Conservation (phyloP, 1,284 basidiomycete genomes). For the Apiotrichum sp. region DNA sequence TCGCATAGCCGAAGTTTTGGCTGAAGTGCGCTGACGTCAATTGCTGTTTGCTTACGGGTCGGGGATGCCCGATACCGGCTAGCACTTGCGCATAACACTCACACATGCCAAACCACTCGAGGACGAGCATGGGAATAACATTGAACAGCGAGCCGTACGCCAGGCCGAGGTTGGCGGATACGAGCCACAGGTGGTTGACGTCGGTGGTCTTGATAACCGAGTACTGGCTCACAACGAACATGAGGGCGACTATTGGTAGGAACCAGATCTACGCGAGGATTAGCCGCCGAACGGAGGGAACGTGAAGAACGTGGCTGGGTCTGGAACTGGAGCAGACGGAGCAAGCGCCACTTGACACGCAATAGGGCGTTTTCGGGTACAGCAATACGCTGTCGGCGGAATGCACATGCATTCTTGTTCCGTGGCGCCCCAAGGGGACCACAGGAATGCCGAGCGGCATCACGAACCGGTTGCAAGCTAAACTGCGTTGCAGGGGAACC, state of each 20-base stretch:
- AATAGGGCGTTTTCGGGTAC: too few relatives aligned
- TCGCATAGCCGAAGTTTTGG: conserved; percentile 78
- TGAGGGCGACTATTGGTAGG: conserved; percentile 58
- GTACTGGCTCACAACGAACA: conserved; percentile 67
- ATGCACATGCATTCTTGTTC: too few relatives aligned
- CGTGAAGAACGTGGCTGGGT: too few relatives aligned
- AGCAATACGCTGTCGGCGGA: too few relatives aligned
- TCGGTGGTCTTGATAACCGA: conserved; percentile 56
- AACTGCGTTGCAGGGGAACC: too few relatives aligned
- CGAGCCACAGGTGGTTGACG: conserved; percentile 64
- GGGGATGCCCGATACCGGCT: neutral
- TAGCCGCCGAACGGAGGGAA: neutral
- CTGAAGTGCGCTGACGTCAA: conserved; percentile 42
- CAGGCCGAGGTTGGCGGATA: conserved; percentile 64
- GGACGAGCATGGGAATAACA: conserved; percentile 63
- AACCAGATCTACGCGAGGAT: conserved; percentile 51
- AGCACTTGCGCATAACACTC: conserved; percentile 30
- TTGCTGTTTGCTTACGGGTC: neutral
- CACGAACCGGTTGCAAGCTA: too few relatives aligned
- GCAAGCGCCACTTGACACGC: too few relatives aligned
- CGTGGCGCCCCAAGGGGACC: too few relatives aligned
- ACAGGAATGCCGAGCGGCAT: too few relatives aligned
- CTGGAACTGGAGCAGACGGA: too few relatives aligned
- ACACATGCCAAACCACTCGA: conserved; percentile 84
- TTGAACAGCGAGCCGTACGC: conserved; percentile 76